These are phyloP conservation scores for Rickenella mellea DNA, from an alignment of 768 basidiomycete species.

Conservation along the genomic window DNA sequence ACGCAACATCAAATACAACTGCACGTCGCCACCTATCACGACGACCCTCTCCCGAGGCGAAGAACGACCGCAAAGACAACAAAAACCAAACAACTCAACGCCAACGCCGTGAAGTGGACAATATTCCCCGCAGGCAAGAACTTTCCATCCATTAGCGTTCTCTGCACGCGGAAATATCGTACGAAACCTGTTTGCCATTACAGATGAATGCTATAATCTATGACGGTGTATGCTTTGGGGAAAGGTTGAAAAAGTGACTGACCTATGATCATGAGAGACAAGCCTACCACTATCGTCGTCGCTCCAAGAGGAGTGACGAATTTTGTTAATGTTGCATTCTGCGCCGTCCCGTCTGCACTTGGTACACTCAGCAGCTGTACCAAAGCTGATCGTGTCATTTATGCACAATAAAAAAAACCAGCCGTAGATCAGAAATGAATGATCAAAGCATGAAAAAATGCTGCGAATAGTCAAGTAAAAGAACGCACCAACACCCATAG, in stretches of 20 bases:
- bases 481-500: conserved; percentile 36
- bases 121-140: not conserved
- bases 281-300: not conserved
- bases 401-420: too few relatives aligned
- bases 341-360: not conserved
- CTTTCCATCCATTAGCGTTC: not conserved
- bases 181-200: too few relatives aligned
- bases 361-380: not conserved
- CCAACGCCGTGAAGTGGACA: not conserved
- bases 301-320: not conserved
- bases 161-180: not conserved
- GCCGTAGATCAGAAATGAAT: too few relatives aligned
- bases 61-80: not conserved
- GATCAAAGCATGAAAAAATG: not conserved
- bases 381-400: not conserved
- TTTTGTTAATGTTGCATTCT: not conserved
- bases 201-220: not conserved
- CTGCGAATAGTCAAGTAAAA: not conserved
- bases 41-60: too few relatives aligned
- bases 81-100: not conserved
- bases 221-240: not conserved
- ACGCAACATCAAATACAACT: too few relatives aligned
- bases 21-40: too few relatives aligned
- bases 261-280: not conserved
- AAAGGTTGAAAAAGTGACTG: not conserved